Base-by-base conservation (phyloP, 805 yeast genomes). In the Lipomyces japonicus region DNA sequence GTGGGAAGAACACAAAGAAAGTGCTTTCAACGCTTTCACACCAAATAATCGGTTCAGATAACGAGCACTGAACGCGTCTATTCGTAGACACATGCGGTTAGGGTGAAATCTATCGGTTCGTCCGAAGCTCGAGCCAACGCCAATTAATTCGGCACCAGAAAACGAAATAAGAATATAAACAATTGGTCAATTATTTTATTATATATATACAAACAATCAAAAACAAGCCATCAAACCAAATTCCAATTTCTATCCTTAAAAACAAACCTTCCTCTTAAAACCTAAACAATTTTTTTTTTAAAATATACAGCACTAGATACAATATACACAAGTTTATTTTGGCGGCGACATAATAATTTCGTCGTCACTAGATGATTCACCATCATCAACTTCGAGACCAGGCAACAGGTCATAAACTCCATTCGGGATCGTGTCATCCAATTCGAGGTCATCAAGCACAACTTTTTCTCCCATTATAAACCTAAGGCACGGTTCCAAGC, bases 401-500 rank as follows among this genome's bases (percentile, higher is more conserved):
- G 44, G 37, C 22, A 31, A 32, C 16, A 14, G 18, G 19, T 14
- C 23, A 4, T 12, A 14, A 12, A 7, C 42, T 12, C 12, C 30
- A 10, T 3, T 39, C 4, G 3, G 31, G 19, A 25, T 41, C 19
- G 5, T 24, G 21, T 39, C 50, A 2, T 25, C 23, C 9, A 3
- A 23, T 3, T 24, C 34, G 28, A 34, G n/a, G 3, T 52, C 50
- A 26, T 39, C 49, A 6, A 51, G 18, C n/a, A 37, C 22, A 6
- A 47, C 32, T 24, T 46, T 46, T 57, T 88, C 97, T 2, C 98
- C 98, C 71, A 89, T 71, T 2, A 93, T 69, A 61, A 73, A 84
- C 39, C 96, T 65, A 48, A 91, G 65, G 59, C 90, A 80, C 1
- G 85, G 82, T 63, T 93, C 97, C 19, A 93, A 70, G 56, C 96